Evolutionary conservation across 768 basidiomycete genomes (phyloP).

Genomic region (Tricholoma bakamatsutake): DNA sequence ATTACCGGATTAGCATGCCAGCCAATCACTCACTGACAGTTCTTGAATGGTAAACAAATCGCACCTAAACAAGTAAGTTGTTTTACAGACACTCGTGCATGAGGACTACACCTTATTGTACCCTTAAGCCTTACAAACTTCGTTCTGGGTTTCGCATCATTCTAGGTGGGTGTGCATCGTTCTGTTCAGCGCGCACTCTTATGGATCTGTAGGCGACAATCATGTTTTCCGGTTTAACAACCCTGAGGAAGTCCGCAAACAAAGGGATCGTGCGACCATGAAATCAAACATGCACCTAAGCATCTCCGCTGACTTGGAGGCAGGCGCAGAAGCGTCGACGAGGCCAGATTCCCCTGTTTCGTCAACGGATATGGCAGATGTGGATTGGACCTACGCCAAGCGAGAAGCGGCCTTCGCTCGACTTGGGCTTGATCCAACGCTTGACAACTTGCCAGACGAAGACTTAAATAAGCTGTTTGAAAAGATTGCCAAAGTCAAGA

Average conservation of each 20-base stretch:
- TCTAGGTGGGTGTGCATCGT: slow-evolving; percentile 55
- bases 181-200: slow-evolving; percentile 2
- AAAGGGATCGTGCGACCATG: slow-evolving; percentile 73
- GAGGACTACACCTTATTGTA: slow-evolving; percentile 1
- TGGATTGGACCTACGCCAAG: slow-evolving; percentile 97
- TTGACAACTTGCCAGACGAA: slow-evolving; percentile 91
- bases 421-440: slow-evolving; percentile 79
- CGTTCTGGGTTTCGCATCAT: slow-evolving; percentile 96
- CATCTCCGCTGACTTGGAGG: slow-evolving; percentile 65
- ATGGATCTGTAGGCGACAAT: slow-evolving; percentile 62
- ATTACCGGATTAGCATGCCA: slow-evolving; percentile 4
- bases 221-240: slow-evolving; percentile 98
- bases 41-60: slow-evolving; percentile 91
- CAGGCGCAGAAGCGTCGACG: slow-evolving; percentile 46
- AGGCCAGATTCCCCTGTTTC: slow-evolving; percentile 78
- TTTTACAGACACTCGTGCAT: background rate
- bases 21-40: slow-evolving; percentile 38
- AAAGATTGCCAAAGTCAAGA: slow-evolving; percentile 90
- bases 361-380: slow-evolving; percentile 65
- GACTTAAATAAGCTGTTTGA: slow-evolving; percentile 93
- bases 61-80: slow-evolving; percentile 62
- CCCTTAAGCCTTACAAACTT: slow-evolving; percentile 65
- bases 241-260: slow-evolving; percentile 90
- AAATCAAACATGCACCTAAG: slow-evolving; percentile 66
- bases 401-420: slow-evolving; percentile 88